Conservation (phyloP, 768 basidiomycete species). For the Gelatoporia subvermispora region DNA sequence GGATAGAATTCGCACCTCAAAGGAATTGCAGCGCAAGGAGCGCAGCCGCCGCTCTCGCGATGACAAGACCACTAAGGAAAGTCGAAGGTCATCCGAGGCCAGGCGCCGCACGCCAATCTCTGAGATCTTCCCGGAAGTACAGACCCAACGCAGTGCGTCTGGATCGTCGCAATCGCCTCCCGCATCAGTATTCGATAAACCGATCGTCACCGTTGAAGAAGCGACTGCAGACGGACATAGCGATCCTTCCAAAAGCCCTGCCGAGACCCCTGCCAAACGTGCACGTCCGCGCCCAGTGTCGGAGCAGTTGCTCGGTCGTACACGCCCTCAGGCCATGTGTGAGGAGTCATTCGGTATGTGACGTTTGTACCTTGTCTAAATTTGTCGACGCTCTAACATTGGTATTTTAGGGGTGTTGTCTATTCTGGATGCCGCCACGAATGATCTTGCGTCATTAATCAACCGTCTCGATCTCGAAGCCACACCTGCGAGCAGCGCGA, state of each 20-base stretch:
- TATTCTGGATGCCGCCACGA: slow-evolving; percentile 73
- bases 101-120: slow-evolving; percentile 49
- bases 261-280: slow-evolving; percentile 34
- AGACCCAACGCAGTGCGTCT: slow-evolving; percentile 8
- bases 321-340: slow-evolving; percentile 45
- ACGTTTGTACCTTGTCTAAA: background rate
- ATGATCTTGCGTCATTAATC: slow-evolving; percentile 74
- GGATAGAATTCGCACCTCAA: slow-evolving; percentile 41
- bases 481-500: slow-evolving; percentile 53
- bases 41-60: slow-evolving; percentile 28
- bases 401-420: slow-evolving; percentile 48
- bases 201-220: slow-evolving; percentile 42
- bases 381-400: slow-evolving; percentile 1
- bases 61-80: slow-evolving; percentile 31
- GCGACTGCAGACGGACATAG: slow-evolving; percentile 51
- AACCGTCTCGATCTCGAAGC: slow-evolving; percentile 79
- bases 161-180: slow-evolving; percentile 8
- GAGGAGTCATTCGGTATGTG: slow-evolving; percentile 48
- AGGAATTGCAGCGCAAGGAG: slow-evolving; percentile 33
- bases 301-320: slow-evolving; percentile 52
- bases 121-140: slow-evolving; percentile 53
- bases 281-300: slow-evolving; percentile 54
- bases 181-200: slow-evolving; percentile 7
- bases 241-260: slow-evolving; percentile 14
- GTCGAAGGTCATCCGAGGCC: slow-evolving; percentile 44